A percentile compares a stretch with the other conserved stretches of the same genome.
Conservation (phyloP, 2,329 filamentous ascomycete species). For the Alternaria sp. region DNA sequence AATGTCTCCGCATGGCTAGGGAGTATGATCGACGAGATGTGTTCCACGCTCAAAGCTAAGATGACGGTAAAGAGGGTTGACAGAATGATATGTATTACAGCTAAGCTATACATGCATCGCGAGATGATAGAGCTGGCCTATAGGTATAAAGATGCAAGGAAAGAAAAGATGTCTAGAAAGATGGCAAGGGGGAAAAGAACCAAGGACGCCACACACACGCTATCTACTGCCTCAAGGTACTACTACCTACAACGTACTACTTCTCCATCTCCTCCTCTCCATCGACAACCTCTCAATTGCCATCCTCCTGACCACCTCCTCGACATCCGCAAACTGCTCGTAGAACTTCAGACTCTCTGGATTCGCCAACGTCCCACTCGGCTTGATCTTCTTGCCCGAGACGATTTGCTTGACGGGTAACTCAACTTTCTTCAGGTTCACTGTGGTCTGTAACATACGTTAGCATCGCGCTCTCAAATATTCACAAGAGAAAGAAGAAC, state of each 20-base stretch:
- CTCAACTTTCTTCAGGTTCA: constrained; percentile 87
- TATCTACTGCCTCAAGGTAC: too few species aligned
- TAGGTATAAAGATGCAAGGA: background rate
- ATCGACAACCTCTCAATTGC: constrained; percentile 16
- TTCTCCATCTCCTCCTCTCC: constrained; percentile 14
- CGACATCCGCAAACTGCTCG: constrained; percentile 77
- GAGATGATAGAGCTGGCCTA: background rate
- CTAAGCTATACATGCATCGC: background rate
- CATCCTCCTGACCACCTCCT: constrained; percentile 58
- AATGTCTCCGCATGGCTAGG: background rate
- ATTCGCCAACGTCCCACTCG: constrained; percentile 78
- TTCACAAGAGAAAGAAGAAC: background rate
- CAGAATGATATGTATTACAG: background rate
- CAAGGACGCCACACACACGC: background rate
- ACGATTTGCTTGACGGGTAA: constrained; percentile 85
- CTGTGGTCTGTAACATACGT: constrained; percentile 65
- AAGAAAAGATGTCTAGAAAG: background rate
- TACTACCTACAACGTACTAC: constrained; percentile 8
- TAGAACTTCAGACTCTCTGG: constrained; percentile 78
- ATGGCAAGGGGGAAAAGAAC: background rate
- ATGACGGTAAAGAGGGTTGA: background rate
- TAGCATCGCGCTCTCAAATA: background rate
- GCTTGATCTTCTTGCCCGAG: constrained; percentile 73
- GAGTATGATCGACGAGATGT: background rate
- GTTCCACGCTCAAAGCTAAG: background rate